These are phyloP conservation scores for Calonectria pseudoreteaudii DNA, from an alignment of 2,329 filamentous ascomycete species.

Conservation along the genomic window DNA sequence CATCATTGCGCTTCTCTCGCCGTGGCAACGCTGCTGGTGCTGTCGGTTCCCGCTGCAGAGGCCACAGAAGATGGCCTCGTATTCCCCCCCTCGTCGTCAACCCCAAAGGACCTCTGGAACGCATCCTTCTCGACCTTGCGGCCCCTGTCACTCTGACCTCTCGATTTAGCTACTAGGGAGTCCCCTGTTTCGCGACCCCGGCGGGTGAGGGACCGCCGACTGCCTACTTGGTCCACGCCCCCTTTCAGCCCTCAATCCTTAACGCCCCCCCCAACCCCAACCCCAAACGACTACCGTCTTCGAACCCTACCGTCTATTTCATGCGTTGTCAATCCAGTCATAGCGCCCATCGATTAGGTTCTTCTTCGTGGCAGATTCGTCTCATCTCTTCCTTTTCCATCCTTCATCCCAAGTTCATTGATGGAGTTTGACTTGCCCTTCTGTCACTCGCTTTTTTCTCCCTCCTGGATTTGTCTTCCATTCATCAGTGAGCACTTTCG, in stretches of 20 bases:
- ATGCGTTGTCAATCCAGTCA: conserved; percentile 44
- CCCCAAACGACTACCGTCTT: conserved; percentile 46
- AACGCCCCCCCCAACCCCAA: conserved; percentile 38
- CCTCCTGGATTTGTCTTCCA: conserved; percentile 16
- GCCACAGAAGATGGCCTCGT: conserved; percentile 24
- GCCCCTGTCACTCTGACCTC: conserved; percentile 18
- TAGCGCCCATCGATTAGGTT: conserved; percentile 38
- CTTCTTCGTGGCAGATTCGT: conserved; percentile 43
- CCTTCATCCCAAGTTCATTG: conserved; percentile 33
- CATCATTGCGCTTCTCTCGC: conserved; percentile 25
- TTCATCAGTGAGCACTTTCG: conserved; percentile 25
- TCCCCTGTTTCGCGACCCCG: conserved; percentile 33
- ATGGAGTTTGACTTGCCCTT: conserved; percentile 27
- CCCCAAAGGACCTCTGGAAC: conserved; percentile 4
- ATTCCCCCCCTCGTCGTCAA: conserved; percentile 20
- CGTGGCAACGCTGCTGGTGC: conserved; percentile 31
- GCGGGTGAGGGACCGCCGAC: conserved; percentile 8
- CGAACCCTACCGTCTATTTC: conserved; percentile 42
- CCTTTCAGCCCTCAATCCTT: conserved; percentile 41
- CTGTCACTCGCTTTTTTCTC: conserved; percentile 31
- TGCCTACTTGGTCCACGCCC: conserved; percentile 39
- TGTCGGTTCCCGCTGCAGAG: conserved; percentile 42
- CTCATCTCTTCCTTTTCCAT: conserved; percentile 42
- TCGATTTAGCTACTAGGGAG: conserved; percentile 26
- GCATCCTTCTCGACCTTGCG: background rate